phyloP scores from a whole-genome alignment of 495 filamentous ascomycete genomes.

The Aspergillus cavernicola region DNA sequence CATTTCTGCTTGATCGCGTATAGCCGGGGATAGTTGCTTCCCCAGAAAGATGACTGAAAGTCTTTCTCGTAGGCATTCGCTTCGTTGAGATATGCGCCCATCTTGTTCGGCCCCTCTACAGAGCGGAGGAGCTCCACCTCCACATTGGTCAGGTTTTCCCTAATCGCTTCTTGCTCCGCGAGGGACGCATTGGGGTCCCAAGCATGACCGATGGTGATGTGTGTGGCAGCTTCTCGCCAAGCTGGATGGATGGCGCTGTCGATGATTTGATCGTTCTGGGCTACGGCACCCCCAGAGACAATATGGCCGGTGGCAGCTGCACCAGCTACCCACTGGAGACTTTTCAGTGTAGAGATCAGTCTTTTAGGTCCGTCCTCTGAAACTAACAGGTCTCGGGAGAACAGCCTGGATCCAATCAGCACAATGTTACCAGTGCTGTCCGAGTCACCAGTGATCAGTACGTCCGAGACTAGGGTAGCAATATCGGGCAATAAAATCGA shows the following conservation, averaged over 20 bases:
- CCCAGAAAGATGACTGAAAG: slow-evolving; percentile 49
- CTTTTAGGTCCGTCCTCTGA: slow-evolving; percentile 22
- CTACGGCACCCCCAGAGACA: slow-evolving; percentile 32
- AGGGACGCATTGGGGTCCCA: slow-evolving; percentile 22
- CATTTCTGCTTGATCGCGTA: slow-evolving; percentile 39
- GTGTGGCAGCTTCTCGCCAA: slow-evolving; percentile 32
- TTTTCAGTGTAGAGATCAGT: slow-evolving; percentile 22
- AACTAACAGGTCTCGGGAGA: slow-evolving; percentile 27
- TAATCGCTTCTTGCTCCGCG: slow-evolving; percentile 25
- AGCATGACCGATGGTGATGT: slow-evolving; percentile 16
- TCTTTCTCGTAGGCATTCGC: slow-evolving; percentile 42
- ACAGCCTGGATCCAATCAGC: slow-evolving; percentile 26
- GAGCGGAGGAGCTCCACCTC: slow-evolving; percentile 40
- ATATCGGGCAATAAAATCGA: slow-evolving; percentile 18
- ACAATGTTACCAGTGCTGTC: slow-evolving; percentile 21
- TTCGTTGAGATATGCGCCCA: slow-evolving; percentile 51
- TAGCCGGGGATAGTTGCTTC: slow-evolving; percentile 43
- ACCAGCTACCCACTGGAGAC: slow-evolving; percentile 13
- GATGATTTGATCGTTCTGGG: slow-evolving; percentile 22
- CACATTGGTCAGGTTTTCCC: slow-evolving; percentile 36
- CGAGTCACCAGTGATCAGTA: slow-evolving; percentile 14
- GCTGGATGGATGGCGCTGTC: slow-evolving; percentile 37
- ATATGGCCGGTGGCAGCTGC: slow-evolving; percentile 20
- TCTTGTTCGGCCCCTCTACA: slow-evolving; percentile 27
- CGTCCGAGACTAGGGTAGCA: slow-evolving; percentile 14